Conservation (phyloP, 2,329 filamentous ascomycete species). For the Tympanopsis confertula region DNA sequence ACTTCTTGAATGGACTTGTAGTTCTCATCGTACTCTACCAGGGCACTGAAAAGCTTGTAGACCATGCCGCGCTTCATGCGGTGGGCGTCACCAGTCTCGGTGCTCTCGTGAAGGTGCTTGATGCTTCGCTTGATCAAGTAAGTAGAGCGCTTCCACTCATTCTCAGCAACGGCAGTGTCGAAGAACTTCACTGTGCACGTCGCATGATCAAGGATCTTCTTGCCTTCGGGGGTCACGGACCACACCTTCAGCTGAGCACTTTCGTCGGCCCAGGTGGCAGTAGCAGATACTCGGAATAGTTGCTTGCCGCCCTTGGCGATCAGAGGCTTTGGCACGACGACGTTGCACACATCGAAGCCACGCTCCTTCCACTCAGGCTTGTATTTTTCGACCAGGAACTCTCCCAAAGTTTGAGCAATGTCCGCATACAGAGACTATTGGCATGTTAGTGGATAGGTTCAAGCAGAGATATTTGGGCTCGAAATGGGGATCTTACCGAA, state of each 20-base stretch:
- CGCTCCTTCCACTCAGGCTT: conserved; percentile 28
- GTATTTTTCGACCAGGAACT: conserved; percentile 38
- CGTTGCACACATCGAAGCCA: conserved; percentile 35
- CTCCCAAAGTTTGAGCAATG: conserved; percentile 40
- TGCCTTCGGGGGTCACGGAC: conserved; percentile 33
- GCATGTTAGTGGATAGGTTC: conserved; percentile 1
- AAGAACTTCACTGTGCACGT: conserved; percentile 34
- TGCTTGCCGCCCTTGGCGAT: conserved; percentile 35
- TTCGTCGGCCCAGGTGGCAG: conserved; percentile 26
- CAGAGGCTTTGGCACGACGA: conserved; percentile 41
- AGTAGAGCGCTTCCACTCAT: conserved; percentile 37
- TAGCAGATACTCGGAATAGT: conserved; percentile 33
- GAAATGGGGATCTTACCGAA: conserved; percentile 15
- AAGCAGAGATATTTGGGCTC: background rate
- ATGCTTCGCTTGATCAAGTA: conserved; percentile 35
- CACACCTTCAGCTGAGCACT: conserved; percentile 26
- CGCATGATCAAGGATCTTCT: conserved; percentile 33
- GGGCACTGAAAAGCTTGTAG: conserved; percentile 6
- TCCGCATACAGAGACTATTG: conserved; percentile 34
- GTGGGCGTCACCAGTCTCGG: conserved; percentile 39
- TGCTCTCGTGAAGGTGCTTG: conserved; percentile 26
- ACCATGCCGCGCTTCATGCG: conserved; percentile 36
- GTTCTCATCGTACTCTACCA: conserved; percentile 4
- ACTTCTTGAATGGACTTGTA: conserved; percentile 8
- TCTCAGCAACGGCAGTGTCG: conserved; percentile 22